Conservation (phyloP, 1,284 basidiomycete species). For the Taiwanofungus camphoratus region DNA sequence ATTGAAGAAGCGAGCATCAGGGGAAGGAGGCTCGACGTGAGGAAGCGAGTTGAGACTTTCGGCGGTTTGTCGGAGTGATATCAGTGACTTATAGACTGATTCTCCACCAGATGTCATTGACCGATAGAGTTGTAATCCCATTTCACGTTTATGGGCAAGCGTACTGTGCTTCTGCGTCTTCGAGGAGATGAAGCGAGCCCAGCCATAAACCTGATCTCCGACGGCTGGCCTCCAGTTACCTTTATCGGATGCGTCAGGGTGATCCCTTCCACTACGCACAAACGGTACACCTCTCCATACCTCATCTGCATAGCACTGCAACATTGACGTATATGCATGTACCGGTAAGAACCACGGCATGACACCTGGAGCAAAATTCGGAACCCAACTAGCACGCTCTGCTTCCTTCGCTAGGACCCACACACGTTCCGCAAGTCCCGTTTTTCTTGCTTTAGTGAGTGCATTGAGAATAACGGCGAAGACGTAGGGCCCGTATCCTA, state of each 20-base stretch:
- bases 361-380: conserved; percentile 18
- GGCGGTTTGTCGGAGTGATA: conserved; percentile 3
- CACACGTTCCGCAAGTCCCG: conserved; percentile 54
- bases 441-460: conserved; percentile 49
- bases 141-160: conserved; percentile 14
- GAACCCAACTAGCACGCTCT: conserved; percentile 46
- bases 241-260: conserved; percentile 3
- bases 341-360: conserved; percentile 59
- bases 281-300: conserved; percentile 27
- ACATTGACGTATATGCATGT: conserved; percentile 66
- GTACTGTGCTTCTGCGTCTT: conserved; percentile 16
- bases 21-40: conserved; percentile 32
- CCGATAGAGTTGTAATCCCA: conserved; percentile 31
- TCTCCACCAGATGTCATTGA: conserved; percentile 32
- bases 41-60: not conserved
- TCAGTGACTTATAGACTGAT: conserved; percentile 27
- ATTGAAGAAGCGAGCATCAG: conserved; percentile 66
- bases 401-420: conserved; percentile 56
- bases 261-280: not conserved
- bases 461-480: conserved; percentile 56
- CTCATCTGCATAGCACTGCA: conserved; percentile 54
- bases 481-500: conserved; percentile 50
- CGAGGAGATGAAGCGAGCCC: conserved; percentile 31
- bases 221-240: conserved; percentile 15
- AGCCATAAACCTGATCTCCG: conserved; percentile 28